Evolutionary conservation across 495 filamentous ascomycete species (phyloP).

Genomic region (Penicillium simplicissimum): DNA sequence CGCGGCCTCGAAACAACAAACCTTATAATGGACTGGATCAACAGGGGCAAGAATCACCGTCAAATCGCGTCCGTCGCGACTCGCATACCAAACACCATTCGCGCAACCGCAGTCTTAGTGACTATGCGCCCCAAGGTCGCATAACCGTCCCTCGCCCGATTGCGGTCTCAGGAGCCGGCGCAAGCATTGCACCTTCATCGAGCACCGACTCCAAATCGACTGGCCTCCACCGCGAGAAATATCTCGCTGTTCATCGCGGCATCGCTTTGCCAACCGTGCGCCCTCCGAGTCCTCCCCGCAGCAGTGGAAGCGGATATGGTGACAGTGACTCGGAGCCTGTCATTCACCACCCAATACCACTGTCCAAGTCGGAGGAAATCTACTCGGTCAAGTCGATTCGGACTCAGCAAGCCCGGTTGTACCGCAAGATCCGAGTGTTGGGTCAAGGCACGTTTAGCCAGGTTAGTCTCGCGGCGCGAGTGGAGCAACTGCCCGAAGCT

Average conservation of each 20-base stretch:
- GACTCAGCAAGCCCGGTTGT: conserved; percentile 52
- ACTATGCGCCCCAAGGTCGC: conserved; percentile 74
- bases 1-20: conserved; percentile 28
- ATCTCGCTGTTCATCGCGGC: conserved; percentile 76
- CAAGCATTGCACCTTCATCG: conserved; percentile 44
- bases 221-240: conserved; percentile 73
- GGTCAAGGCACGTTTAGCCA: conserved; percentile 96
- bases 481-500: conserved; percentile 30
- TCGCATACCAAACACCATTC: conserved; percentile 46
- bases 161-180: conserved; percentile 61
- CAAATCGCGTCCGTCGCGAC: conserved; percentile 28
- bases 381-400: conserved; percentile 49
- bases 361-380: conserved; percentile 35
- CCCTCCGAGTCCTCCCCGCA: conserved; percentile 74
- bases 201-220: conserved; percentile 47
- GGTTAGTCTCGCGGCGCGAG: conserved; percentile 81
- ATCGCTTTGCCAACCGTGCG: conserved; percentile 56
- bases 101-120: conserved; percentile 82
- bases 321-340: conserved; percentile 36
- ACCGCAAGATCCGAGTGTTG: conserved; percentile 74
- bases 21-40: conserved; percentile 40
- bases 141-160: conserved; percentile 65
- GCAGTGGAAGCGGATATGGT: conserved; percentile 49
- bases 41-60: conserved; percentile 38
- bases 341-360: conserved; percentile 23